These are phyloP conservation scores for Plasmodium cynomolgi DNA, from an alignment of 169 alveolate species.

Conservation along the genomic window DNA sequence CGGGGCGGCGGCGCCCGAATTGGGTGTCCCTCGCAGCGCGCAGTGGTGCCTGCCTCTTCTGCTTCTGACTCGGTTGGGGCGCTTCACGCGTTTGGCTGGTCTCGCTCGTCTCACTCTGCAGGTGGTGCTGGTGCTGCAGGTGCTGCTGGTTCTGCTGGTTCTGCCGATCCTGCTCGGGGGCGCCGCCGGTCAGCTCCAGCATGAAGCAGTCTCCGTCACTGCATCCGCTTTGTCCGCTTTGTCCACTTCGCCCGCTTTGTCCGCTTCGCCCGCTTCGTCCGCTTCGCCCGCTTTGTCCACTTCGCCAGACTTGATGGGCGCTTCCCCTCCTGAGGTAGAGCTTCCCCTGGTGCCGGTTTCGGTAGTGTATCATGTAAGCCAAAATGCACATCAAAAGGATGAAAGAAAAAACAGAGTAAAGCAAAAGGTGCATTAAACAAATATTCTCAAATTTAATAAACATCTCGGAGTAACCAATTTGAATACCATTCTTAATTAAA, in stretches of 20 bases:
- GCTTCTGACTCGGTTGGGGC: no score
- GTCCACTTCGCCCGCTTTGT: no score
- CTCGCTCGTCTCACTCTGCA: neutral
- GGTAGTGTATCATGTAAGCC: constrained; percentile 16
- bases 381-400: constrained; percentile 8
- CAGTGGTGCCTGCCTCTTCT: neutral
- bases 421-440: constrained; percentile 19
- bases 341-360: neutral
- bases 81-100: neutral
- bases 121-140: neutral
- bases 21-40: neutral
- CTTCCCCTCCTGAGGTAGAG: neutral
- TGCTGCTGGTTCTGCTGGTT: neutral
- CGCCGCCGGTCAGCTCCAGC: neutral
- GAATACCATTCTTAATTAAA: constrained; percentile 42
- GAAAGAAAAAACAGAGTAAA: constrained; percentile 33
- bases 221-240: no score
- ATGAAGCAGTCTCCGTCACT: neutral
- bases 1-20: no score
- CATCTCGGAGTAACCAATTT: constrained; percentile 4
- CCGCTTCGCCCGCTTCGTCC: neutral
- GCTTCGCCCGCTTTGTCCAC: neutral
- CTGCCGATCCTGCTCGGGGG: neutral
- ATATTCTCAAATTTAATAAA: constrained; percentile 35
- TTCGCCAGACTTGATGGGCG: neutral